A percentile compares a stretch with the other conserved stretches of the same genome.
These are phyloP conservation scores for Pichia sp. DNA, from an alignment of 1,139 yeast species.

Conservation along the genomic window DNA sequence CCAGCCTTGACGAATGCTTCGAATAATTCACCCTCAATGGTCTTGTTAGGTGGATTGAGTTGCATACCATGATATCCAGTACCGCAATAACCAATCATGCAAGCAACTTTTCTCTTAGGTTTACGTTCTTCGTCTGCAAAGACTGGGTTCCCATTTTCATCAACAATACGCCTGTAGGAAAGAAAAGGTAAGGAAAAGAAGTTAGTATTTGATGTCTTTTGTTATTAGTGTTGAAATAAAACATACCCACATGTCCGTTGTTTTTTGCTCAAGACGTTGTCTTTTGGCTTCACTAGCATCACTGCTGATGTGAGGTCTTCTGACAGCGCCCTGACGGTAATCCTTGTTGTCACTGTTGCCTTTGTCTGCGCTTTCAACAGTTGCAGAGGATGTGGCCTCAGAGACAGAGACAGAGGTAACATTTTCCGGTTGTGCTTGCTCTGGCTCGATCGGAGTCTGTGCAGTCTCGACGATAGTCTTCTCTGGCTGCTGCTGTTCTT, in stretches of 20 bases:
- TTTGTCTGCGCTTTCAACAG: constrained; percentile 10
- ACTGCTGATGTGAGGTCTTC: constrained; percentile 5
- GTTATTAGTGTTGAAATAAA: constrained; percentile 10
- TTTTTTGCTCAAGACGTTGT: constrained; percentile 27
- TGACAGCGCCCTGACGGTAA: too few species aligned
- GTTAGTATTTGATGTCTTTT: constrained; percentile 2
- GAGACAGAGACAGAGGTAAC: neutral
- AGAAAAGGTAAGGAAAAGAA: neutral
- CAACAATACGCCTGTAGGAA: constrained; percentile 35
- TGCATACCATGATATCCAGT: constrained; percentile 99
- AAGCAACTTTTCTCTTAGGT: constrained; percentile 87
- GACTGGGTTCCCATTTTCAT: constrained; percentile 55
- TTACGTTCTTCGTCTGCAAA: constrained; percentile 46
- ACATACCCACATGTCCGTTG: constrained; percentile 50
- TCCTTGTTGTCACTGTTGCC: too few species aligned
- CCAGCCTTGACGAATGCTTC: constrained; percentile 83
- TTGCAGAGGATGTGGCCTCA: neutral
- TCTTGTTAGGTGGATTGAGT: constrained; percentile 79
- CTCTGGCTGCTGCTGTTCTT: too few species aligned
- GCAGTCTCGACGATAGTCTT: too few species aligned
- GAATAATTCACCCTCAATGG: constrained; percentile 89
- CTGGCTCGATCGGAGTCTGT: too few species aligned
- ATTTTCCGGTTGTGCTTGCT: neutral
- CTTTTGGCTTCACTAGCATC: constrained; percentile 32
- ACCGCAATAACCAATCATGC: constrained; percentile 94